Evolutionary conservation across 805 yeast species (phyloP).

Genomic region (Yarrowia divulgata): DNA sequence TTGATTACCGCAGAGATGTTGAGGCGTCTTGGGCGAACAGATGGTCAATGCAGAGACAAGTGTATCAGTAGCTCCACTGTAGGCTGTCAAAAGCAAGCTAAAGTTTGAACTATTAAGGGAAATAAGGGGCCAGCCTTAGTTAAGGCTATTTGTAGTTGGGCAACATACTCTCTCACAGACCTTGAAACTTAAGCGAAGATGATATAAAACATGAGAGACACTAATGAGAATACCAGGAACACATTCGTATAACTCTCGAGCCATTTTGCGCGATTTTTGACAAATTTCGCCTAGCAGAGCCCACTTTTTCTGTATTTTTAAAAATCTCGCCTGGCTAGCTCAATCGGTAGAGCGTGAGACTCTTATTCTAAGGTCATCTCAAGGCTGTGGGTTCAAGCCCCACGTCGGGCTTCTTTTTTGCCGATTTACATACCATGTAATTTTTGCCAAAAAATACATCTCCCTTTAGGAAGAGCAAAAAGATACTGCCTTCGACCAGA

Average conservation of each 20-base stretch:
- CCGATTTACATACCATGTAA: background rate
- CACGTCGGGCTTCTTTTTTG: constrained; percentile 20
- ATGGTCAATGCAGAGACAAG: too few species aligned
- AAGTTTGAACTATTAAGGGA: too few species aligned
- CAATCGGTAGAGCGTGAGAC: constrained; percentile 37
- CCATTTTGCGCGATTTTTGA: background rate
- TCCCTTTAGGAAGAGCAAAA: background rate
- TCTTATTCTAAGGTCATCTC: constrained; percentile 16
- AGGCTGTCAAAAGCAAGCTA: too few species aligned
- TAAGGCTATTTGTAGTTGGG: too few species aligned
- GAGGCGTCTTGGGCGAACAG: too few species aligned
- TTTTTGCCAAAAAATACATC: background rate
- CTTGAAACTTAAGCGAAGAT: background rate
- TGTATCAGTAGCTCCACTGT: too few species aligned
- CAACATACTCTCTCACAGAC: too few species aligned
- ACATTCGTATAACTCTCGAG: background rate
- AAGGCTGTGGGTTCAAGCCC: constrained; percentile 37
- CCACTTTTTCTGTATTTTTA: background rate
- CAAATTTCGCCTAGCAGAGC: background rate
- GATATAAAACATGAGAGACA: too few species aligned
- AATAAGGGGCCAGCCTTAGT: too few species aligned
- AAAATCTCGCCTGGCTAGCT: constrained; percentile 25
- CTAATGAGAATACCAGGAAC: too few species aligned
- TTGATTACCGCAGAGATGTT: too few species aligned
- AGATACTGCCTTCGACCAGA: constrained; percentile 28